Conservation (phyloP, 495 filamentous ascomycete species). For the Penicillium diatomitis region DNA sequence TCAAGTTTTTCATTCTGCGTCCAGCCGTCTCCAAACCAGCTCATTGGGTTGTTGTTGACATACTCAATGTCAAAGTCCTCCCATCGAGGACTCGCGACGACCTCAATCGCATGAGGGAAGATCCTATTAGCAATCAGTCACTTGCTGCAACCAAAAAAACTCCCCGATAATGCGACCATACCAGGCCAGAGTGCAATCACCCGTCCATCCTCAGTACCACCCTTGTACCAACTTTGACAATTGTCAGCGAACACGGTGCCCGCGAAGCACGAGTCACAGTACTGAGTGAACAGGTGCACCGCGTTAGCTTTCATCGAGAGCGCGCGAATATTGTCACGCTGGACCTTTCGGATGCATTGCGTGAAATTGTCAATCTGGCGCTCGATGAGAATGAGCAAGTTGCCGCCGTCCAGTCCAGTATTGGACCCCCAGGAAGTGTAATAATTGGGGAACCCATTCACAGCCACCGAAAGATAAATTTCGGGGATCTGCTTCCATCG, state of each 20-base stretch:
- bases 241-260: conserved; percentile 37
- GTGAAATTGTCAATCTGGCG: conserved; percentile 44
- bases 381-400: conserved; percentile 37
- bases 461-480: conserved; percentile 50
- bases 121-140: conserved; percentile 16
- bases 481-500: conserved; percentile 43
- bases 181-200: conserved; percentile 37
- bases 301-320: conserved; percentile 32
- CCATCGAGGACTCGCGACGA: conserved; percentile 28
- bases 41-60: conserved; percentile 24
- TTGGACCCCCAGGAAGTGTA: conserved; percentile 46
- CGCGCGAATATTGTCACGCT: conserved; percentile 39
- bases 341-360: conserved; percentile 38
- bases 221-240: conserved; percentile 50
- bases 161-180: conserved; percentile 7
- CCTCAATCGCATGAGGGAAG: conserved; percentile 33
- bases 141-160: background rate
- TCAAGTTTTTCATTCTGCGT: conserved; percentile 30
- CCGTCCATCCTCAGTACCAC: conserved; percentile 25
- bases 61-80: conserved; percentile 36
- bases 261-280: conserved; percentile 40
- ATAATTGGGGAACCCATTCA: conserved; percentile 58
- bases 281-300: conserved; percentile 34
- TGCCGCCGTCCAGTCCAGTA: conserved; percentile 38
- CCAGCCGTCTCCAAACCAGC: conserved; percentile 37